phyloP scores from a whole-genome alignment of 2,329 filamentous ascomycete species.

The Coleophoma crateriformis region DNA sequence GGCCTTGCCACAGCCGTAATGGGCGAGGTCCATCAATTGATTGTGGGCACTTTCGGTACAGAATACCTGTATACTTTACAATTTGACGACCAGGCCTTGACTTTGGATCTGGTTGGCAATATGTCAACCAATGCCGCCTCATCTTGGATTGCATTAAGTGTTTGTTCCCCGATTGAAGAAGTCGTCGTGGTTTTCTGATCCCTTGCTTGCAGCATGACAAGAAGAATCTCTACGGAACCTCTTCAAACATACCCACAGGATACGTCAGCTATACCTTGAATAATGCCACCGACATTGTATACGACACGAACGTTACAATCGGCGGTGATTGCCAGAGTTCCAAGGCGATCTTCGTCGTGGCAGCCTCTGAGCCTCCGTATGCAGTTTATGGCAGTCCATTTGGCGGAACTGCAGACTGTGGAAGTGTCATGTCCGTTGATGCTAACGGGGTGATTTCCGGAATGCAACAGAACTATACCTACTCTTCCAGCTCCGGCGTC shows the following conservation, averaged over 20 bases:
- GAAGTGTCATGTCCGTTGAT: conserved; percentile 33
- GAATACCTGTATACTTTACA: conserved; percentile 24
- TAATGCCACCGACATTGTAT: conserved; percentile 15
- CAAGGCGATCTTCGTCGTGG: conserved; percentile 20
- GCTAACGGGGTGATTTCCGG: conserved; percentile 31
- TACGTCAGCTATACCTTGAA: conserved; percentile 23
- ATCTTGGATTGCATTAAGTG: conserved; percentile 27
- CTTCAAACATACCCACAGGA: conserved; percentile 9
- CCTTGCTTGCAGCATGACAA: conserved; percentile 22
- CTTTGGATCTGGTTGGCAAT: conserved; percentile 17
- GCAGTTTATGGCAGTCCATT: conserved; percentile 25
- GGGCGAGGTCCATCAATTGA: conserved; percentile 17
- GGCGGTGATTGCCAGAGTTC: conserved; percentile 12
- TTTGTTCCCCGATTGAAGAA: conserved; percentile 4
- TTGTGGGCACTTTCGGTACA: conserved; percentile 26
- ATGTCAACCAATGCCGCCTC: conserved; percentile 14
- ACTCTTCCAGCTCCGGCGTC: conserved; percentile 36
- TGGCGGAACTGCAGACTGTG: conserved; percentile 20
- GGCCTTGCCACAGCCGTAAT: conserved; percentile 1
- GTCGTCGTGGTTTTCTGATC: not conserved
- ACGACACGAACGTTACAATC: conserved; percentile 10
- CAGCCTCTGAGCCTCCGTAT: conserved; percentile 16
- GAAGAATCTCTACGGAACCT: conserved; percentile 25
- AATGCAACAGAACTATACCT: conserved; percentile 39
- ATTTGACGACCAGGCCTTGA: conserved; percentile 23